Evolutionary conservation across 768 basidiomycete genomes (phyloP).

Genomic region (Leucosporidium creatinivorum): DNA sequence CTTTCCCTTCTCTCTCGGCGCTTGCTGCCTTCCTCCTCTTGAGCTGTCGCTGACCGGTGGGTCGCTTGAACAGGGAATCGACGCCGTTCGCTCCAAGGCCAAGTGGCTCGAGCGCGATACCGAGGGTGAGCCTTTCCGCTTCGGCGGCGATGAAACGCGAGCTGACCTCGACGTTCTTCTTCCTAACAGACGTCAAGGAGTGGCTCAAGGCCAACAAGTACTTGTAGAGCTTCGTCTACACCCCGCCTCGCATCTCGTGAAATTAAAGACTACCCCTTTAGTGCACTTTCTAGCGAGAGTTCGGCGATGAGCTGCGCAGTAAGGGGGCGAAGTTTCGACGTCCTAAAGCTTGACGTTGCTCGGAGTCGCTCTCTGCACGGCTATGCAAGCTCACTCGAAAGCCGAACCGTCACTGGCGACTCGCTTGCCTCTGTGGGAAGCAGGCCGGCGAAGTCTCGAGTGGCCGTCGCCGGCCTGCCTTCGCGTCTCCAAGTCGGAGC

Average conservation of each 20-base stretch:
- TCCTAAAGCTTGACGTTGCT: too few relatives aligned
- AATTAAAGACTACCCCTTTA: background rate
- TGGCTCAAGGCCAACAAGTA: constrained; percentile 16
- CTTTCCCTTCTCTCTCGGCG: too few relatives aligned
- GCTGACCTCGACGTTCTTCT: background rate
- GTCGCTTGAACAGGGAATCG: constrained; percentile 5
- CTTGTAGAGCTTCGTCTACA: background rate
- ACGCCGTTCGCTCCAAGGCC: constrained; percentile 14
- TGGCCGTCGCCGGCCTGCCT: too few relatives aligned
- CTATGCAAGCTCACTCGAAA: too few relatives aligned
- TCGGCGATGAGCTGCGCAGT: background rate
- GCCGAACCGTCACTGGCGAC: too few relatives aligned
- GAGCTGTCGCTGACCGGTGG: background rate
- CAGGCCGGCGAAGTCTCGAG: too few relatives aligned
- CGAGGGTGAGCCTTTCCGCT: background rate
- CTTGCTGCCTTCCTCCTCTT: too few relatives aligned
- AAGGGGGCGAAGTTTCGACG: too few relatives aligned
- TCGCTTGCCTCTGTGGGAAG: too few relatives aligned
- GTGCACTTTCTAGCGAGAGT: background rate
- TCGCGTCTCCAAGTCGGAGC: too few relatives aligned
- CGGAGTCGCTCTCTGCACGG: too few relatives aligned
- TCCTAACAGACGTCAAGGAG: background rate
- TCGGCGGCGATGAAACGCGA: too few relatives aligned
- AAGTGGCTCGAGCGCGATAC: constrained; percentile 11
- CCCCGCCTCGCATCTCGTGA: background rate